phyloP scores from a whole-genome alignment of 306 rosid species.

The Acacia acuminata region DNA sequence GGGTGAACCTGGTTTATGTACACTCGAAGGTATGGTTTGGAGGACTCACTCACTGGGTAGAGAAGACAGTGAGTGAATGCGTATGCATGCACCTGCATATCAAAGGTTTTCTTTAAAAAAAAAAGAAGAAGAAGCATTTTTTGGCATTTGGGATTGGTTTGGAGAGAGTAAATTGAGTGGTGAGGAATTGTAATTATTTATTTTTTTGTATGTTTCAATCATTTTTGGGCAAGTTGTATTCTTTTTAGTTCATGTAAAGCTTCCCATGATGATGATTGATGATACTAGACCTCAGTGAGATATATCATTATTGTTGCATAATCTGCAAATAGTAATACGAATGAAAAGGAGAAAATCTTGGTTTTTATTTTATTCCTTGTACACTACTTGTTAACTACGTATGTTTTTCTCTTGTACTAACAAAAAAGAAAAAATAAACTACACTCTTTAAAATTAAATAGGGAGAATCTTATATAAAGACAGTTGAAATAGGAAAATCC shows the following conservation, averaged over 20 bases:
- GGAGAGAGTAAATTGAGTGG: conserved; percentile 40
- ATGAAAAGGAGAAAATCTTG: conserved; percentile 41
- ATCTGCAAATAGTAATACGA: conserved; percentile 22
- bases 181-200: conserved; percentile 45
- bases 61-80: background rate
- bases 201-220: conserved; percentile 5
- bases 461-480: no score
- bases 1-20: background rate
- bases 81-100: background rate
- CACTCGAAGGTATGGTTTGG: background rate
- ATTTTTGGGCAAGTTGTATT: conserved; percentile 29
- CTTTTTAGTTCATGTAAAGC: conserved; percentile 29
- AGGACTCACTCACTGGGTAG: background rate
- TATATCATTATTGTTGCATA: conserved; percentile 39
- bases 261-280: conserved; percentile 18
- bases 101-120: background rate
- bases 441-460: no score
- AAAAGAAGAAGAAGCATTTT: no score
- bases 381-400: background rate
- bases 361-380: conserved; percentile 7
- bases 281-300: conserved; percentile 32
- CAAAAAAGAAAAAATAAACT: no score
- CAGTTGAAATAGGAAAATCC: no score
- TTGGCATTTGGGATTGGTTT: conserved; percentile 37
- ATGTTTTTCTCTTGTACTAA: background rate